Evolutionary conservation across 1,139 yeast species (phyloP).

Genomic region (Candida glucosophila): DNA sequence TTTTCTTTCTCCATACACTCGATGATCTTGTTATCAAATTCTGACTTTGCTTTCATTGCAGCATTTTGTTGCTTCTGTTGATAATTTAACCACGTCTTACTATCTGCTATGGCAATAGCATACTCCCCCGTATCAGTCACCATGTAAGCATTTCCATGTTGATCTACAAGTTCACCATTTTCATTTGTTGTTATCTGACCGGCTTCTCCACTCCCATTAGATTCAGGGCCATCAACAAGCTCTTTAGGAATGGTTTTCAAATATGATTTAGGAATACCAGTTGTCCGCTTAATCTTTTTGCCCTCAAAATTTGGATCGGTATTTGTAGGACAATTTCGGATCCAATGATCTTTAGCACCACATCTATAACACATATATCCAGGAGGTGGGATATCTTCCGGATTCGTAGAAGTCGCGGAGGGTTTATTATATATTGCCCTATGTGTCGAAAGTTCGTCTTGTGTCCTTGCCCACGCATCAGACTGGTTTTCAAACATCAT

Average conservation of each 20-base stretch:
- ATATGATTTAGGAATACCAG: constrained; percentile 95
- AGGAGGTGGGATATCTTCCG: constrained; percentile 83
- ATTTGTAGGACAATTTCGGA: constrained; percentile 90
- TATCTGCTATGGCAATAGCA: constrained; percentile 91
- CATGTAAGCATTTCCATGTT: constrained; percentile 65
- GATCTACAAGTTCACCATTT: constrained; percentile 44
- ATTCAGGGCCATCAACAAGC: constrained; percentile 47
- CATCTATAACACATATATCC: constrained; percentile 95
- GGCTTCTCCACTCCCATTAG: constrained; percentile 36
- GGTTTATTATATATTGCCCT: constrained; percentile 53
- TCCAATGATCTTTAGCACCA: constrained; percentile 96
- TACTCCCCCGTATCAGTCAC: constrained; percentile 92
- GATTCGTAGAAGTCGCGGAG: constrained; percentile 24
- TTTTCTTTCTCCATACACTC: constrained; percentile 33
- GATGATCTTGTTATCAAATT: constrained; percentile 28
- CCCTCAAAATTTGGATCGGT: constrained; percentile 93
- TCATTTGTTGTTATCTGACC: constrained; percentile 36
- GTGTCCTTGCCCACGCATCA: constrained; percentile 92
- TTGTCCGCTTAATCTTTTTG: constrained; percentile 79
- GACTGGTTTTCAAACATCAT: constrained; percentile 90
- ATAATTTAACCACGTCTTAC: constrained; percentile 82
- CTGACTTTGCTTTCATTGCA: constrained; percentile 38
- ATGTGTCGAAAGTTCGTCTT: constrained; percentile 77
- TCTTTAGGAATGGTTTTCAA: constrained; percentile 62
- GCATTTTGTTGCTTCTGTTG: constrained; percentile 60